Evolutionary conservation across 2,329 filamentous ascomycete genomes (phyloP).

Genomic region (Microascus cirrosus): DNA sequence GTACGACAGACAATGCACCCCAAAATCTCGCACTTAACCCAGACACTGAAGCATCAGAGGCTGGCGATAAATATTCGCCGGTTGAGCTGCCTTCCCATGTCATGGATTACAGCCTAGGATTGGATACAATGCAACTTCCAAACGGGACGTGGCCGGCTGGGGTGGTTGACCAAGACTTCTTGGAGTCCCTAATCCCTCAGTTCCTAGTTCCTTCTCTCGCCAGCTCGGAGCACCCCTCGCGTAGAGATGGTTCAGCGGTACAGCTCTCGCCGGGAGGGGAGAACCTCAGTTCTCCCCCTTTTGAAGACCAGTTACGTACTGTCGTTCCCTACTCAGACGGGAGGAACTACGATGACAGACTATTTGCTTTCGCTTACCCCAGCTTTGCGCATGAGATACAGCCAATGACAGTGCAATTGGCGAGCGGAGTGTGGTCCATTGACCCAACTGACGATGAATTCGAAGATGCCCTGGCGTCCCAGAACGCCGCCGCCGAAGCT

Average conservation of each 20-base stretch:
- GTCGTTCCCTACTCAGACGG: background rate
- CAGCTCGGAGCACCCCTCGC: background rate
- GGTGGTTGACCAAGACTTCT: background rate
- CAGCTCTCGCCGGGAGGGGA: background rate
- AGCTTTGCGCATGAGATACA: background rate
- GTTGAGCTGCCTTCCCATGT: background rate
- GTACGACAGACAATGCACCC: background rate
- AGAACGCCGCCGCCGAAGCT: too few relatives aligned
- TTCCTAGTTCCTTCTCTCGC: background rate
- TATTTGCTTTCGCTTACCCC: background rate
- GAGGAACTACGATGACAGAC: background rate
- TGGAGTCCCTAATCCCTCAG: background rate
- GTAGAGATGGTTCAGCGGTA: background rate
- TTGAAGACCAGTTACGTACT: background rate
- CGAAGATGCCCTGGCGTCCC: background rate
- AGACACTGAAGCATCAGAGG: background rate
- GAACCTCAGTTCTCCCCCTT: background rate
- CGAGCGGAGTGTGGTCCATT: background rate
- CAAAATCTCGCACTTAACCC: background rate
- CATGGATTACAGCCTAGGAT: background rate
- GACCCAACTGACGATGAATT: background rate
- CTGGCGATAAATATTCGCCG: background rate
- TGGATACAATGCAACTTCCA: background rate
- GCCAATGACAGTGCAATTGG: background rate
- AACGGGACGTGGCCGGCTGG: conserved; percentile 1